Evolutionary conservation across 345 rosid genomes (phyloP).

Genomic region (Nephelium lappaceum): DNA sequence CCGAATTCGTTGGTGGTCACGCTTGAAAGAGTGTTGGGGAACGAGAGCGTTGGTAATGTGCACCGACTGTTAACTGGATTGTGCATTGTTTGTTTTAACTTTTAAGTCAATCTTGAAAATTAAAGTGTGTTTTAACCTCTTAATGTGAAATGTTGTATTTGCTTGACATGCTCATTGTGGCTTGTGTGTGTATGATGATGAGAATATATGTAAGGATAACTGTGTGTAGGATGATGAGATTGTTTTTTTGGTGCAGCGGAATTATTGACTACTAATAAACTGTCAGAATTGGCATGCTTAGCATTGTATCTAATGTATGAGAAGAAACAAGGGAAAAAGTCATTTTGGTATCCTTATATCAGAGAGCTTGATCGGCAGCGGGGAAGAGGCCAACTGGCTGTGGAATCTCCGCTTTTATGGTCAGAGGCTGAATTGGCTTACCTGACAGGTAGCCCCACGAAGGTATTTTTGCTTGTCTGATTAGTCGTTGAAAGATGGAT

Average conservation of each 20-base stretch:
- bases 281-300: conserved; percentile 92
- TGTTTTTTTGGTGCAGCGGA: conserved; percentile 53
- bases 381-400: conserved; percentile 92
- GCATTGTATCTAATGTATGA: conserved; percentile 97
- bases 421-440: conserved; percentile 83
- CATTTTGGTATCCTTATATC: conserved; percentile 94
- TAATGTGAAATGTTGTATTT: not conserved
- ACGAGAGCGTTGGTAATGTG: conserved; percentile 87
- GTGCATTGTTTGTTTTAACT: not conserved
- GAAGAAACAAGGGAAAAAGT: conserved; percentile 93
- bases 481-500: conserved; percentile 9
- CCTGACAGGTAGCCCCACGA: conserved; percentile 90
- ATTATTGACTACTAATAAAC: conserved; percentile 81
- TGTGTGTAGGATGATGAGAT: not conserved
- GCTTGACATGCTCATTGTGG: not conserved
- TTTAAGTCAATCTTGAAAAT: not conserved
- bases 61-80: conserved; percentile 5
- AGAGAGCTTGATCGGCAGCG: conserved; percentile 98
- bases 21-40: conserved; percentile 93
- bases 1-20: conserved; percentile 89
- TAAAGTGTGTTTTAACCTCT: not conserved
- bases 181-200: not conserved
- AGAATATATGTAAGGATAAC: not conserved
- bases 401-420: conserved; percentile 95
- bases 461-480: conserved; percentile 44